Conservation (phyloP, 108 stramenopile species). For the Nannochloropsis gaditana region DNA sequence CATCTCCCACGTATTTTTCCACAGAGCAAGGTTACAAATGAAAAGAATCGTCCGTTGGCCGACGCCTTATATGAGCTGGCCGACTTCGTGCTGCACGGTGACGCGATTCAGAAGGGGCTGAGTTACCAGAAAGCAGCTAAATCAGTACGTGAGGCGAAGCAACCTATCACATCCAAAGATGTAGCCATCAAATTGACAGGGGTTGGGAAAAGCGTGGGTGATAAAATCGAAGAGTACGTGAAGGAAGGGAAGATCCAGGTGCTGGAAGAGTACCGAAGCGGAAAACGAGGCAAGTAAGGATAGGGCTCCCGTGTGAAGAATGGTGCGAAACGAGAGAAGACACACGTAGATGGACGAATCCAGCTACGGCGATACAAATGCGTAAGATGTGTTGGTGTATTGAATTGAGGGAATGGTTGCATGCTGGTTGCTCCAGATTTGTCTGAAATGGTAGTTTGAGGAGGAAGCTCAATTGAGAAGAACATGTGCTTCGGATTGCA, state of each 20-base stretch:
- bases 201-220: not conserved
- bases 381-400: too few relatives aligned
- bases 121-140: not conserved
- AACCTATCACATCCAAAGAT: not conserved
- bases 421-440: too few relatives aligned
- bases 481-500: too few relatives aligned
- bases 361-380: too few relatives aligned
- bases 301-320: not conserved
- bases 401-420: too few relatives aligned
- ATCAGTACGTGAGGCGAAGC: not conserved
- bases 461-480: too few relatives aligned
- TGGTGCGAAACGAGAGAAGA: too few relatives aligned
- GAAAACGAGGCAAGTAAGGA: not conserved
- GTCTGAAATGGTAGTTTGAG: too few relatives aligned
- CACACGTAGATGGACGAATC: too few relatives aligned
- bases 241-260: not conserved
- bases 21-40: not conserved
- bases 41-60: not conserved
- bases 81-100: not conserved
- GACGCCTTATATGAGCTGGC: not conserved
- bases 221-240: not conserved
- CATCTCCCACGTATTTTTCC: not conserved
- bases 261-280: not conserved
- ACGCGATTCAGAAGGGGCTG: not conserved
- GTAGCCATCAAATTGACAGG: not conserved